Evolutionary conservation across 2,329 filamentous ascomycete species (phyloP), one percentile per base, ranked within the genome.

Genomic region (Cladosporium sp.): DNA sequence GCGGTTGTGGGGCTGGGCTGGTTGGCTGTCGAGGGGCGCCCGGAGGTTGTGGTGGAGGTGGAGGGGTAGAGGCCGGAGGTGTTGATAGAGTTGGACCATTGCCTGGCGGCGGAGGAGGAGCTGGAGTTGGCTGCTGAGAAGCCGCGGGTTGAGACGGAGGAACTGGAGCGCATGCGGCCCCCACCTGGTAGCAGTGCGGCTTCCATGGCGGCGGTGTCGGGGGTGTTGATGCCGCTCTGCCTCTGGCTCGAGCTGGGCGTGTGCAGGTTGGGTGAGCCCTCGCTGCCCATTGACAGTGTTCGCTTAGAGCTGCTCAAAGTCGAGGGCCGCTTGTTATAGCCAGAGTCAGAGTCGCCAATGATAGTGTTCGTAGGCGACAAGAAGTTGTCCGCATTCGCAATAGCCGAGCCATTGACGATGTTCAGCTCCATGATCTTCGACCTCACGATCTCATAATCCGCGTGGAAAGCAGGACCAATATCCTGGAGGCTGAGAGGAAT

Each of bases 361-460:
- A 68, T 63, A 13, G 70, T 63, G 1, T 71, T 75, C 2, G 74
- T 73, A 4, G 80, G 72, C 2, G 83, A 82, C 37, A 78, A 73
- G 68, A 82, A 78, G 72, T 86, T 70, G 71, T 78, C 67, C 66
- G 80, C 68, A 66, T 84, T 75, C 61, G 82, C 68, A 70, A 86
- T 66, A 68, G 83, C 61, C 5, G 77, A 75, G 14, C 87, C 87
- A 64, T 95, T 95, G 69, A 91, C 80, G 52, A 95, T 87, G 14
- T 83, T 82, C 43, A 96, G 79, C 44, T 79, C 80, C 58, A 82
- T 77, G 16, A 91, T 77, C 58, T 85, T 80, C 28, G 85, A 83
- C 59, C 95, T 86, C 48, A 87, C 81, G 61, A 86, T 85, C 19
- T 81, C 83, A 67, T 87, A 93, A 63, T 95, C 91, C 13, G 81